Evolutionary conservation across 768 basidiomycete species (phyloP).

Genomic region (Lanmaoa pseudosensibilis): DNA sequence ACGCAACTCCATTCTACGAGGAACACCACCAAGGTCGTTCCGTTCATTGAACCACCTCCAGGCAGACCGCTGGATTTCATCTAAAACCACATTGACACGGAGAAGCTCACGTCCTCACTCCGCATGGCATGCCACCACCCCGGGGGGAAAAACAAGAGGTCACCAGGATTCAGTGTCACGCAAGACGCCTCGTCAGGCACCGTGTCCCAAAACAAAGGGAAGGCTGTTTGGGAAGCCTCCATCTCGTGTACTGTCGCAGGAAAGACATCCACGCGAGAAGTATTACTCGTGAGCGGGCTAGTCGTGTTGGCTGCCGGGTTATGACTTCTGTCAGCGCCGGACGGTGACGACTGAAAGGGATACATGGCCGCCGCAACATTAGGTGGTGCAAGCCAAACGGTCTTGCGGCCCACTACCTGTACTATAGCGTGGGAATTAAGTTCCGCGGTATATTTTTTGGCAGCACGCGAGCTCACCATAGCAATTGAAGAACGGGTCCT

Average conservation of each 20-base stretch:
- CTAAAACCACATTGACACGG: slow-evolving; percentile 91
- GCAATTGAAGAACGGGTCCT: slow-evolving; percentile 95
- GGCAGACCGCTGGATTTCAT: slow-evolving; percentile 28
- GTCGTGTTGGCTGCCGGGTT: slow-evolving; percentile 41
- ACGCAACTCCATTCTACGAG: neutral
- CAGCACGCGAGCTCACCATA: slow-evolving; percentile 56
- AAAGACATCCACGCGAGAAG: slow-evolving; percentile 83
- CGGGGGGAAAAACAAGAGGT: slow-evolving; percentile 85
- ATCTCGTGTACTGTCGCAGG: slow-evolving; percentile 20
- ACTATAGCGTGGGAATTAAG: slow-evolving; percentile 43
- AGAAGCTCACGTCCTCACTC: slow-evolving; percentile 79
- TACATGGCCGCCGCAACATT: slow-evolving; percentile 56
- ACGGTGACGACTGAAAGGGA: slow-evolving; percentile 38
- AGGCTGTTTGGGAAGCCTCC: slow-evolving; percentile 27
- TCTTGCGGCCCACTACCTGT: slow-evolving; percentile 87
- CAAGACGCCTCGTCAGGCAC: slow-evolving; percentile 62
- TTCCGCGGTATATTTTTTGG: neutral
- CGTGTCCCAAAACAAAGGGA: slow-evolving; percentile 53
- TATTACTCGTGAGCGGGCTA: slow-evolving; percentile 68
- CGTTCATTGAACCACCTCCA: slow-evolving; percentile 15
- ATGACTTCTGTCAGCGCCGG: slow-evolving; percentile 20
- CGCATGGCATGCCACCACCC: slow-evolving; percentile 96
- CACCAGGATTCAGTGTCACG: slow-evolving; percentile 74
- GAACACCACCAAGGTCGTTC: slow-evolving; percentile 9
- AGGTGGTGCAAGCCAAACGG: slow-evolving; percentile 90